phyloP scores from a whole-genome alignment of 768 basidiomycete species.

The Boletus edulis region DNA sequence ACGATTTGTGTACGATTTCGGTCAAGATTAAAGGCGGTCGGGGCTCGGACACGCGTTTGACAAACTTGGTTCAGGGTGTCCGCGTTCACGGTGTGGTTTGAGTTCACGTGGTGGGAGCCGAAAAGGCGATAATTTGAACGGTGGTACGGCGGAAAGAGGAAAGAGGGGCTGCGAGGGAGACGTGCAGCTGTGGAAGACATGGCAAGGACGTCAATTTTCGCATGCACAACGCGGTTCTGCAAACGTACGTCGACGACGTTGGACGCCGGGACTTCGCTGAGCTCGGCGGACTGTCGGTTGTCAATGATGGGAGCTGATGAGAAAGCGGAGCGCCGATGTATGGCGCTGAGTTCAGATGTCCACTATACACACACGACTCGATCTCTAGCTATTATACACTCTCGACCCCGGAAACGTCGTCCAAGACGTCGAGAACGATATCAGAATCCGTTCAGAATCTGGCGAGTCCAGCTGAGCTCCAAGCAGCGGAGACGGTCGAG shows the following conservation, averaged over 20 bases:
- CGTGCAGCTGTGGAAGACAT: slow-evolving; percentile 21
- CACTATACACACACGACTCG: slow-evolving; percentile 4
- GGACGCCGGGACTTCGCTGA: slow-evolving; percentile 32
- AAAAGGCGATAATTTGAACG: slow-evolving; percentile 14
- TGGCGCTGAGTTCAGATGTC: slow-evolving; percentile 31
- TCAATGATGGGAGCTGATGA: background rate
- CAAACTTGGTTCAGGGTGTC: slow-evolving; percentile 33
- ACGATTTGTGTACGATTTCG: slow-evolving; percentile 32
- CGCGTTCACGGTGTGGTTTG: slow-evolving; percentile 24
- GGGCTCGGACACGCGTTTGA: slow-evolving; percentile 36
- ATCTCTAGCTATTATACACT: background rate
- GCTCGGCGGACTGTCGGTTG: slow-evolving; percentile 35
- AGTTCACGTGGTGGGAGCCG: slow-evolving; percentile 38
- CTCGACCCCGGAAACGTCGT: background rate
- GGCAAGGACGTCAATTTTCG: slow-evolving; percentile 24
- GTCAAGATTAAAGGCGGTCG: slow-evolving; percentile 33
- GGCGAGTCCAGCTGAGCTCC: background rate
- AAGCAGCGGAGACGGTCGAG: slow-evolving; percentile 2
- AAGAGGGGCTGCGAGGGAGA: slow-evolving; percentile 1
- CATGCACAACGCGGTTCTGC: slow-evolving; percentile 15
- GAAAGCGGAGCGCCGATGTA: background rate
- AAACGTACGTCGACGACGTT: slow-evolving; percentile 24
- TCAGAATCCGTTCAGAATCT: background rate
- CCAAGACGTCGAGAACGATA: background rate
- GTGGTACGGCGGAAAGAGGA: slow-evolving; percentile 19